Evolutionary conservation across 306 rosid species (phyloP).

Genomic region (Cucurbita argyrosperma): DNA sequence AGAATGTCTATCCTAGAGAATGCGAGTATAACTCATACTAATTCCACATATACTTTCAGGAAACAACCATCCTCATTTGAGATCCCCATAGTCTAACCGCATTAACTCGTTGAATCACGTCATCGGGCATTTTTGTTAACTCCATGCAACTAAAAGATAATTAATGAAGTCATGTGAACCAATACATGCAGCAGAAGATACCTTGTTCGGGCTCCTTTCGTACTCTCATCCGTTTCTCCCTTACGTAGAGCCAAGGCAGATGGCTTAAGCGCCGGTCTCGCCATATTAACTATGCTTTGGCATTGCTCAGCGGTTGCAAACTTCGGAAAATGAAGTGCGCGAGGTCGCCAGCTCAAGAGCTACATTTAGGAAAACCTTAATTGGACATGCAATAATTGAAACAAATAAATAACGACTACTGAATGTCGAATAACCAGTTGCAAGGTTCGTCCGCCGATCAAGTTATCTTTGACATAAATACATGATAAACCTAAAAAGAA

Average conservation of each 20-base stretch:
- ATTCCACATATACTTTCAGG: neutral
- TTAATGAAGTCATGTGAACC: neutral
- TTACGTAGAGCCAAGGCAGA: constrained; percentile 51
- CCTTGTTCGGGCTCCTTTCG: constrained; percentile 78
- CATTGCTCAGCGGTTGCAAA: constrained; percentile 78
- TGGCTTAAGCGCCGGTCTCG: constrained; percentile 42
- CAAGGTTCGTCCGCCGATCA: neutral
- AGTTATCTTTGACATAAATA: neutral
- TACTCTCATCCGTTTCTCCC: constrained; percentile 51
- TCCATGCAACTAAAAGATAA: neutral
- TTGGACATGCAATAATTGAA: neutral
- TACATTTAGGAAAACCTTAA: constrained; percentile 11
- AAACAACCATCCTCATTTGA: neutral
- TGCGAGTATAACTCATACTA: neutral
- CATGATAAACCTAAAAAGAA: neutral
- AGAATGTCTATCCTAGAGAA: neutral
- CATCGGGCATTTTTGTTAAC: neutral
- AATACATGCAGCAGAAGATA: constrained; percentile 7
- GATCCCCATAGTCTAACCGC: neutral
- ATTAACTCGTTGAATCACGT: neutral
- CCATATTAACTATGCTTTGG: constrained; percentile 34
- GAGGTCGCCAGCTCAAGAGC: constrained; percentile 88
- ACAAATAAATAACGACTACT: neutral
- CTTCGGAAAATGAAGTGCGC: constrained; percentile 70
- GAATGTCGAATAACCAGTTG: neutral